These are phyloP conservation scores for Bryum argenteum DNA, from an alignment of 225 moss, liverwort and hornwort species.

Conservation along the genomic window DNA sequence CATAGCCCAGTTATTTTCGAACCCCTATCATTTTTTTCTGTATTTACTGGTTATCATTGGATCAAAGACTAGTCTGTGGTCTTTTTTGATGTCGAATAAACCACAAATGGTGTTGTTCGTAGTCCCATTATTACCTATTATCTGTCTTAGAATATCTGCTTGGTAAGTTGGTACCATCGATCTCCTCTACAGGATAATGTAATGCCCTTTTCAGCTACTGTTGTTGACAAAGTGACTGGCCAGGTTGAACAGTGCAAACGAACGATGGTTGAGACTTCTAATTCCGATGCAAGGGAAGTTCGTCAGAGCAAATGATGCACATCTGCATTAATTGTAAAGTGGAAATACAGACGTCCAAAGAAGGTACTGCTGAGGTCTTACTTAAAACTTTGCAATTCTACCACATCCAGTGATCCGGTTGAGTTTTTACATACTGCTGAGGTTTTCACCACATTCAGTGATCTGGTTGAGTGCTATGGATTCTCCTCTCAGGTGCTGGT, in stretches of 20 bases:
- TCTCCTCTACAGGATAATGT: neutral
- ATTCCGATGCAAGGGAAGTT: neutral
- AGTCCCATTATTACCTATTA: neutral
- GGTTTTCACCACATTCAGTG: too few relatives aligned
- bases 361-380: slow-evolving; percentile 4
- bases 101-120: slow-evolving; percentile 16
- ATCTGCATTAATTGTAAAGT: slow-evolving; percentile 5
- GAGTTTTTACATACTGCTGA: too few relatives aligned
- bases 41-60: slow-evolving; percentile 17
- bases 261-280: slow-evolving; percentile 10
- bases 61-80: slow-evolving; percentile 10
- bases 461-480: too few relatives aligned
- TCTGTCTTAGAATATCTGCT: neutral
- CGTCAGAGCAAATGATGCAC: neutral
- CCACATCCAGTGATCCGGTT: too few relatives aligned
- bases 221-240: neutral
- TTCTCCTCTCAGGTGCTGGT: too few relatives aligned
- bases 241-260: neutral
- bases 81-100: slow-evolving; percentile 20
- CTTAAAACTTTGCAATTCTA: slow-evolving; percentile 6
- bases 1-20: slow-evolving; percentile 40
- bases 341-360: neutral
- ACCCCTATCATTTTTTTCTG: slow-evolving; percentile 45
- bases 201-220: neutral
- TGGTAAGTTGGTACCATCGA: neutral